Percentiles rank a stretch among this genome's conserved stretches.
phyloP scores from a whole-genome alignment of 305 asterid species.

The Fraxinus paxiana region DNA sequence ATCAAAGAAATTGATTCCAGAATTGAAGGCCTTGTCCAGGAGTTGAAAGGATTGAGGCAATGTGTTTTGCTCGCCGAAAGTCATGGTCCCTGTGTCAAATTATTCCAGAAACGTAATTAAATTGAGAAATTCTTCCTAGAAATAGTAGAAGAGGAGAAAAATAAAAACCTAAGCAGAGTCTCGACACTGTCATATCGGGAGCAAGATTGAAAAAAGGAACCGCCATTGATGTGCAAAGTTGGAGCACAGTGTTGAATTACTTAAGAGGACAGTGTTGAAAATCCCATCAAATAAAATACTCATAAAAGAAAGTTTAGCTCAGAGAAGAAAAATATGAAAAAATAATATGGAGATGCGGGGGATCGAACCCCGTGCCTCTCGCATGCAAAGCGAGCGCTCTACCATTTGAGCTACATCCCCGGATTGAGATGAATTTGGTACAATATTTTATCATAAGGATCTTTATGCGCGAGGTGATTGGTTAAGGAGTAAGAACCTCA shows the following conservation, averaged over 20 bases:
- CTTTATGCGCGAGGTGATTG: not conserved
- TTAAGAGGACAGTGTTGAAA: not conserved
- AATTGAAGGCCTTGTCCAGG: conserved; percentile 62
- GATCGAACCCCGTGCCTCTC: conserved; percentile 59
- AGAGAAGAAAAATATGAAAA: not conserved
- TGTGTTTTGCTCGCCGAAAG: conserved; percentile 76
- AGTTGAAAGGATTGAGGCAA: conserved; percentile 54
- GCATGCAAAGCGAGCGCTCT: conserved; percentile 99
- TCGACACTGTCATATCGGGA: conserved; percentile 59
- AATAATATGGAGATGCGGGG: conserved; percentile 22
- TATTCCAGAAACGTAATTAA: not conserved
- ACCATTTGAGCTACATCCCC: conserved; percentile 99
- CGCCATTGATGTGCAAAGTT: conserved; percentile 31
- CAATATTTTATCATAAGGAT: too few relatives aligned
- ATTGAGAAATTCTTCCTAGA: not conserved
- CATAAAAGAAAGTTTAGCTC: not conserved
- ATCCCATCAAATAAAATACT: not conserved
- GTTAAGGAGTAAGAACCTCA: not conserved
- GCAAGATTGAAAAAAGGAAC: conserved; percentile 64
- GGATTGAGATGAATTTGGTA: too few relatives aligned
- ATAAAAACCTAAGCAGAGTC: conserved; percentile 61
- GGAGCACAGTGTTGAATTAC: not conserved
- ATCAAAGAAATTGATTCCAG: conserved; percentile 79
- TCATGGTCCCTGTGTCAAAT: conserved; percentile 60
- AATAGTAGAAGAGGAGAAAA: not conserved